These are phyloP conservation scores for Linderniella brevidens DNA, from an alignment of 257 asterid species.

Conservation along the genomic window DNA sequence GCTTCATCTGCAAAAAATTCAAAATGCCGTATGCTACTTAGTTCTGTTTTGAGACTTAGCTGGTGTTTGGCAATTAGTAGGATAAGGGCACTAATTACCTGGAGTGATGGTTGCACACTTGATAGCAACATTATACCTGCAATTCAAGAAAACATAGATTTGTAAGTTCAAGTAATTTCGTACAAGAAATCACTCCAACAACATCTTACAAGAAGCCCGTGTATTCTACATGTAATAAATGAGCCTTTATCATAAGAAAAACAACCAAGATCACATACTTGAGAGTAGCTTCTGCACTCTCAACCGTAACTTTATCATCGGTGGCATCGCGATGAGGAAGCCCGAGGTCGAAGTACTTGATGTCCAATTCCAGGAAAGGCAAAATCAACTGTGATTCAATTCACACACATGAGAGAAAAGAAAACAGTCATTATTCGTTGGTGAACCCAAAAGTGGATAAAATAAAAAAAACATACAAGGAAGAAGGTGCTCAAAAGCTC, in stretches of 20 bases:
- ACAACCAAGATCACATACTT: slow-evolving; percentile 34
- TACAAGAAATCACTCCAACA: too few species aligned
- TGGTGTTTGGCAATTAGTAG: slow-evolving; percentile 1
- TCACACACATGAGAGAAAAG: slow-evolving; percentile 9
- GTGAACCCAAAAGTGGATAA: not conserved
- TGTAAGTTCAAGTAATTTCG: not conserved
- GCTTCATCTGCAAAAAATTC: slow-evolving; percentile 48
- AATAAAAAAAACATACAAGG: not conserved
- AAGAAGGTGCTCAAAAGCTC: slow-evolving; percentile 4
- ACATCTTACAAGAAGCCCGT: too few species aligned
- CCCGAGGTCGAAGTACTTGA: slow-evolving; percentile 92
- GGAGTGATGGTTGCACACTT: slow-evolving; percentile 99
- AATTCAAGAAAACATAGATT: slow-evolving; percentile 8
- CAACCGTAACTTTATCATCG: slow-evolving; percentile 89
- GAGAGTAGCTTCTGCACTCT: slow-evolving; percentile 98
- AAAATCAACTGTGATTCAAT: slow-evolving; percentile 51
- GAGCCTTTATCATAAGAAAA: not conserved
- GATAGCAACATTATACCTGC: slow-evolving; percentile 93
- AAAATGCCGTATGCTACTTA: not conserved
- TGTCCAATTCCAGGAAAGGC: slow-evolving; percentile 92
- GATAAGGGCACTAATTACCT: slow-evolving; percentile 27
- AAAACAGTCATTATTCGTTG: not conserved
- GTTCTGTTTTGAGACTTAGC: not conserved
- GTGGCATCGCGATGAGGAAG: slow-evolving; percentile 92
- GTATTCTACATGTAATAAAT: too few species aligned